Evolutionary conservation across 2,329 filamentous ascomycete genomes (phyloP), one percentile per base, ranked within the genome.

Genomic region (Colletotrichum cuscutae): DNA sequence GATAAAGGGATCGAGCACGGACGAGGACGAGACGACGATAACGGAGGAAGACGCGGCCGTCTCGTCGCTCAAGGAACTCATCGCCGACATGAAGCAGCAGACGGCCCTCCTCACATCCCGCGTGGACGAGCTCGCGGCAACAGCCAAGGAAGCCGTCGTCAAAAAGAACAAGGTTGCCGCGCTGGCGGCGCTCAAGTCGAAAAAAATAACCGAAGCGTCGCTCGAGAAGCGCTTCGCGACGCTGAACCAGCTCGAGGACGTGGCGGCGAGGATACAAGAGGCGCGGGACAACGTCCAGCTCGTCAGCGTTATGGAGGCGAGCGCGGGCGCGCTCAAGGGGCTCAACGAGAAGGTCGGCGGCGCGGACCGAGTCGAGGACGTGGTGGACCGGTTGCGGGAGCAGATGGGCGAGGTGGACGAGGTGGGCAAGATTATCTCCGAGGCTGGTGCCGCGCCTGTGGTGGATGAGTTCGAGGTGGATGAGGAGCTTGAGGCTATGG

Each of bases 391-490:
- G 61, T 83, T 98, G 78, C 89, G 93, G 65, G 92, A 95, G 77
- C 92, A 97, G 83, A 97, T 97, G 90, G 88, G 85, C 64, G 91
- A 93, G 77, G 91, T 93, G 28, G 95, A 98, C 79, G 96, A 98
- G 83, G 89, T 98, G 26, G 90, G 91, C 32, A 90, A 88, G 68
- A 92, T 96, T 53, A 88, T 98, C 74, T 91, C 91, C 65, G 94
- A 97, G 76, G 82, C 83, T 7, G 86, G 84, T 13, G 84, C 83
- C 15, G 79, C 77, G 53, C 81, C 81, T 49, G 42, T 49, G 1
- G 86, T 97, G 37, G 94, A 98, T 80, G 95, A 98, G 79, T 88
- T 79, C 24, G 95, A 97, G 80, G 90, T 98, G 68, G 95, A 98
- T 76, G 93, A 96, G 73, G 96, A 98, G 84, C 87, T 98, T 59